These are phyloP conservation scores for Candida boidinii DNA, from an alignment of 805 yeast genomes.

Conservation along the genomic window DNA sequence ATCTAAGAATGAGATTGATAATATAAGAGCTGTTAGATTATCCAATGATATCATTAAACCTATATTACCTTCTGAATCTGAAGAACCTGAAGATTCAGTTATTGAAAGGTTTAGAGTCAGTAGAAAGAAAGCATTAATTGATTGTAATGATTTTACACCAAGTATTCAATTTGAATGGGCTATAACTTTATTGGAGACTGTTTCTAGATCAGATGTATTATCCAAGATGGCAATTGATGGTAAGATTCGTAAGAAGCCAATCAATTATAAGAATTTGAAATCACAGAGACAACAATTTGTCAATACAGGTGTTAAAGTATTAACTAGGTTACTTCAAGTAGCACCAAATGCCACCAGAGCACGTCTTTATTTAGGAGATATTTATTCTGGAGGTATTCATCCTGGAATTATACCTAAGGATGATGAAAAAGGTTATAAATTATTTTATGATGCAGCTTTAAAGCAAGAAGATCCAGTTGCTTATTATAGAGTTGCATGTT, in stretches of 20 bases:
- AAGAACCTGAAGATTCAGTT: conserved; percentile 16
- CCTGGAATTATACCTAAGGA: conserved; percentile 42
- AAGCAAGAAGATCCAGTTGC: conserved; percentile 48
- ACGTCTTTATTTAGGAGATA: conserved; percentile 49
- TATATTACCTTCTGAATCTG: conserved; percentile 20
- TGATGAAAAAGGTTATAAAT: conserved; percentile 51
- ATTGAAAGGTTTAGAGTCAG: conserved; percentile 20
- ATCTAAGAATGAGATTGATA: not conserved
- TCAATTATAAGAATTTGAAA: conserved; percentile 33
- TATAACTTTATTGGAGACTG: conserved; percentile 43
- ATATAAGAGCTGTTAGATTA: not conserved
- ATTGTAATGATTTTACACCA: conserved; percentile 34
- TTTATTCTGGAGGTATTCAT: conserved; percentile 43
- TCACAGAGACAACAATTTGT: conserved; percentile 49
- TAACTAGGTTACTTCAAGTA: conserved; percentile 43
- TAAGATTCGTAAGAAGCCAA: conserved; percentile 27
- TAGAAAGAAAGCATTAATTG: conserved; percentile 25
- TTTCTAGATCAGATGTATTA: conserved; percentile 30
- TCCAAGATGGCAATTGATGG: conserved; percentile 41
- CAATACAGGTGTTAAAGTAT: conserved; percentile 47
- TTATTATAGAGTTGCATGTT: conserved; percentile 61
- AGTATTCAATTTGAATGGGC: conserved; percentile 57
- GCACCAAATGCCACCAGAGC: conserved; percentile 47
- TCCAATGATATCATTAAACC: conserved; percentile 20
- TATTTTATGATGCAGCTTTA: conserved; percentile 49